Evolutionary conservation across 1,284 basidiomycete species (phyloP).

Genomic region (Pulchroboletus neoregius): DNA sequence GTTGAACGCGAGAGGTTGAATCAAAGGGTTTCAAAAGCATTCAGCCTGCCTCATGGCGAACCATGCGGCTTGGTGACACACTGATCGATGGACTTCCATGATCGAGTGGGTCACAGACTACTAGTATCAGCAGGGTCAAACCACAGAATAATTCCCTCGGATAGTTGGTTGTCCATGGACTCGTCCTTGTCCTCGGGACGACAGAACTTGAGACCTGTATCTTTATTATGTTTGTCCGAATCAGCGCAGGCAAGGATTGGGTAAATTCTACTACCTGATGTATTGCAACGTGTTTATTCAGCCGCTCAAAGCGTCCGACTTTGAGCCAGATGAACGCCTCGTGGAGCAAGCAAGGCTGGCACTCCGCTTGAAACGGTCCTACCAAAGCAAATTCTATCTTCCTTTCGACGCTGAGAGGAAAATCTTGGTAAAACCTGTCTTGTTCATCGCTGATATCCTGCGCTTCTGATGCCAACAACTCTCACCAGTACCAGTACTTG

Average conservation of each 20-base stretch:
- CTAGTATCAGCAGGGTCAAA: slow-evolving; percentile 14
- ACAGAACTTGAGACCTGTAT: neutral
- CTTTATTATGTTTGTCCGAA: slow-evolving; percentile 3
- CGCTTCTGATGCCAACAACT: too few relatives aligned
- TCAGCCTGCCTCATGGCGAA: slow-evolving; percentile 24
- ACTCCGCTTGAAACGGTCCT: too few relatives aligned
- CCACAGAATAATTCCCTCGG: slow-evolving; percentile 7
- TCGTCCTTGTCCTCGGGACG: slow-evolving; percentile 8
- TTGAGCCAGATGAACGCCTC: slow-evolving; percentile 12
- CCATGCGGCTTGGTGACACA: slow-evolving; percentile 19
- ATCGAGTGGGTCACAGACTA: neutral
- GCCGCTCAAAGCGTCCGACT: slow-evolving; percentile 1
- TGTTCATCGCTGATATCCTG: neutral
- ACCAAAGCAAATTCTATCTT: neutral
- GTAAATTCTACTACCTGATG: slow-evolving; percentile 8
- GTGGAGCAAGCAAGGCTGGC: slow-evolving; percentile 19
- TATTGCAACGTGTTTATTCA: slow-evolving; percentile 17
- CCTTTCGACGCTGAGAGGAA: neutral
- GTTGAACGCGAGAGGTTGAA: slow-evolving; percentile 5
- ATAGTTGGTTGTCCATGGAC: slow-evolving; percentile 4
- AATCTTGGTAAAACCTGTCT: neutral
- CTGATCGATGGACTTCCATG: slow-evolving; percentile 13
- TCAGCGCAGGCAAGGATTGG: slow-evolving; percentile 4
- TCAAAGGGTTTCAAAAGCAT: slow-evolving; percentile 6
- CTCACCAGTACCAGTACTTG: neutral